Conservation (phyloP, 1,284 basidiomycete species). For the Fomitopsis schrenkii region DNA sequence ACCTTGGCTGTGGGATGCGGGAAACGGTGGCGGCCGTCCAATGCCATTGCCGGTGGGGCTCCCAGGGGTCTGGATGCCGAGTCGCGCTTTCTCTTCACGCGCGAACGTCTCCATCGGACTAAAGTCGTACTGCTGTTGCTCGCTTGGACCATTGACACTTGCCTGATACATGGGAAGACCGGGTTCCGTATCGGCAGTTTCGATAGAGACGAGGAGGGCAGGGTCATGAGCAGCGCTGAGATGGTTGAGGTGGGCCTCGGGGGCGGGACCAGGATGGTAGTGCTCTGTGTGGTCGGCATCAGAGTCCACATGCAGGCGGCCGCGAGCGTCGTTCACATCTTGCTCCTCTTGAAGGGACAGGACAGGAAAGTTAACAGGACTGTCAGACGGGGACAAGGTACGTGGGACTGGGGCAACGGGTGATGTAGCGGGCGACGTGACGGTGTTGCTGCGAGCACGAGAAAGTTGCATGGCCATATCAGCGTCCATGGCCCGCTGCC, state of each 20-base stretch:
- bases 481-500: conserved; percentile 82
- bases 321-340: conserved; percentile 39
- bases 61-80: conserved; percentile 45
- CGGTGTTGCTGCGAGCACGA: conserved; percentile 64
- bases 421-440: conserved; percentile 22
- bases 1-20: conserved; percentile 10
- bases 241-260: conserved; percentile 30
- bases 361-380: conserved; percentile 23
- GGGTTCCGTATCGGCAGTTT: conserved; percentile 24
- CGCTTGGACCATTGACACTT: conserved; percentile 29
- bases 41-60: conserved; percentile 11
- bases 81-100: conserved; percentile 58
- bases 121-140: conserved; percentile 65
- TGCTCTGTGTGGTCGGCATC: conserved; percentile 15
- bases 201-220: conserved; percentile 36
- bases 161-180: conserved; percentile 63
- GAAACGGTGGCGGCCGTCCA: conserved; percentile 14
- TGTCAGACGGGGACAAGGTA: conserved; percentile 18
- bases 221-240: conserved; percentile 46
- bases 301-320: conserved; percentile 12
- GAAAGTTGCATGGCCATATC: conserved; percentile 84
- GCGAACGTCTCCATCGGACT: conserved; percentile 79
- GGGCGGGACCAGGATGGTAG: conserved; percentile 24
- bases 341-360: conserved; percentile 44
- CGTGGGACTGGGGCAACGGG: conserved; percentile 18